These are phyloP conservation scores for Cryptococcus jaspeensis DNA, from an alignment of 1,284 basidiomycete species.

Conservation along the genomic window DNA sequence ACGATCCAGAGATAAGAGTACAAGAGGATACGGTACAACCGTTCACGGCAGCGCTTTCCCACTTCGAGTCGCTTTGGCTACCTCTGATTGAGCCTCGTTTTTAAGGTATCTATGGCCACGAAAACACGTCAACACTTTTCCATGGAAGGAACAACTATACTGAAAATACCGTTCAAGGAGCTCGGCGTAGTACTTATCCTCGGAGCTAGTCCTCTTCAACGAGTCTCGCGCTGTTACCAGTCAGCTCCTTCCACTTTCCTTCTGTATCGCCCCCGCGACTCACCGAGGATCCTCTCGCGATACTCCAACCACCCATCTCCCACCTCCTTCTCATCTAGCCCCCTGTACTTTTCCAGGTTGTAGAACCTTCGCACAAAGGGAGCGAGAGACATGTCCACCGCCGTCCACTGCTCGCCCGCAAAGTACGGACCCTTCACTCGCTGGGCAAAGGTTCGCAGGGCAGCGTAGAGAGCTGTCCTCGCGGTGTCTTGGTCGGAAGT, in stretches of 20 bases:
- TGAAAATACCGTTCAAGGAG: constrained; percentile 9
- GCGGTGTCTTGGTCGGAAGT: constrained; percentile 13
- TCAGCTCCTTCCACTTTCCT: background rate
- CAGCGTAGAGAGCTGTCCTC: constrained; percentile 15
- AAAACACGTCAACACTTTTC: too few species aligned
- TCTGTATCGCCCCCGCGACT: constrained; percentile 7
- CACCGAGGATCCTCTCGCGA: constrained; percentile 17
- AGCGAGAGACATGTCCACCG: constrained; percentile 21
- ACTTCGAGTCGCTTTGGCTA: too few species aligned
- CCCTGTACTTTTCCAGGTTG: constrained; percentile 20
- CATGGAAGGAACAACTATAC: too few species aligned
- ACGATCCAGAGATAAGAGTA: too few species aligned
- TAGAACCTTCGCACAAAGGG: constrained; percentile 27
- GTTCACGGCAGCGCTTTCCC: too few species aligned
- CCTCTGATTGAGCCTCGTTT: too few species aligned
- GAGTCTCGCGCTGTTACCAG: constrained; percentile 16
- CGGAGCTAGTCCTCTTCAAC: constrained; percentile 21
- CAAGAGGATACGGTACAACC: too few species aligned
- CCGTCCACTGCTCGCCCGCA: constrained; percentile 23
- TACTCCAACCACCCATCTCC: constrained; percentile 20
- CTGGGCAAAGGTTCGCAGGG: constrained; percentile 12
- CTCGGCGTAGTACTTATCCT: constrained; percentile 21
- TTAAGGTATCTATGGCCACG: too few species aligned
- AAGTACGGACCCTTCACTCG: constrained; percentile 23
- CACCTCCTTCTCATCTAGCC: constrained; percentile 14